Conservation (phyloP, 2,329 filamentous ascomycete genomes). For the Hypoxylon sp. region DNA sequence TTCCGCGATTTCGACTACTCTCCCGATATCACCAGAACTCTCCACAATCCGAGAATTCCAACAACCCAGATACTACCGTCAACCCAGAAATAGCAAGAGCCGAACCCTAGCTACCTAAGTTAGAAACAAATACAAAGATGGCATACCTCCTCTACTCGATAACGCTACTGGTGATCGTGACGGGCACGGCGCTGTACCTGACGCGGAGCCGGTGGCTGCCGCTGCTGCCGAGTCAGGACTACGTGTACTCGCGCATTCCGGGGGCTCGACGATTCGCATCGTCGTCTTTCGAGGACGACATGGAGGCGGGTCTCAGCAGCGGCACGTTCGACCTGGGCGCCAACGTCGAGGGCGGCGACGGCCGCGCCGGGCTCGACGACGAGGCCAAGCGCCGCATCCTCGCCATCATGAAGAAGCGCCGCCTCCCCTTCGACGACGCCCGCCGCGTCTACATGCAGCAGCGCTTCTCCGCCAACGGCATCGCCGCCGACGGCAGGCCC, state of each 20-base stretch:
- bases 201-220: constrained; percentile 81
- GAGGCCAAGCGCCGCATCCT: constrained; percentile 82
- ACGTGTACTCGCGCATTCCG: constrained; percentile 81
- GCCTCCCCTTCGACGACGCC: constrained; percentile 89
- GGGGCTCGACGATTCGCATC: too few relatives aligned
- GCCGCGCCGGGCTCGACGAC: constrained; percentile 81
- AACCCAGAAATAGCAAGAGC: neutral
- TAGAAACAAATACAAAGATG: constrained; percentile 63
- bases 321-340: constrained; percentile 81
- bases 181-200: constrained; percentile 79
- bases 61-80: neutral
- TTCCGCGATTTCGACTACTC: too few relatives aligned
- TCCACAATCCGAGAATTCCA: neutral
- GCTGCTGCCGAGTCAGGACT: constrained; percentile 66
- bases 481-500: constrained; percentile 86
- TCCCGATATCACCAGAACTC: neutral
- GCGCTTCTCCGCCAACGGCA: constrained; percentile 84
- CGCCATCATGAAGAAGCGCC: constrained; percentile 86
- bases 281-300: constrained; percentile 82
- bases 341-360: constrained; percentile 83
- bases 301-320: constrained; percentile 86
- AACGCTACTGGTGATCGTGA: constrained; percentile 73
- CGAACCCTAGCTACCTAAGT: constrained; percentile 1
- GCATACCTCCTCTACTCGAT: constrained; percentile 81
- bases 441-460: constrained; percentile 85